A percentile compares a stretch with the other conserved stretches of the same genome.
Conservation (phyloP, 2,329 filamentous ascomycete species). For the Penicillium sp. region DNA sequence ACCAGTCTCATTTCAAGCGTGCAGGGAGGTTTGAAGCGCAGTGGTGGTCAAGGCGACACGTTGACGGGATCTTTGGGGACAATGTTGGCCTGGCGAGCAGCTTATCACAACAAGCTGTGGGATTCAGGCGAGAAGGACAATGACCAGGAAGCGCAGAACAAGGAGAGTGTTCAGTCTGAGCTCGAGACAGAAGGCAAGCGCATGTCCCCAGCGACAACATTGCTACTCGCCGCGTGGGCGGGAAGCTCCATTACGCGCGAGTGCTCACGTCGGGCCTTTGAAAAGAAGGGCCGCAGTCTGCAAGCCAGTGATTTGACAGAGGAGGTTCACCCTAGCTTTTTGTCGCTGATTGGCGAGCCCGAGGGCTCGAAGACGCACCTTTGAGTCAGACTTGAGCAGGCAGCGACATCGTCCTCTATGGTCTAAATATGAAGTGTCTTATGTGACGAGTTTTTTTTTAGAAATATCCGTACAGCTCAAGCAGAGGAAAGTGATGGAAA, state of each 20-base stretch:
- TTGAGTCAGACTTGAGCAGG: too few relatives aligned
- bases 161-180: slow-evolving; percentile 38
- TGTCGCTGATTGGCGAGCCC: slow-evolving; percentile 70
- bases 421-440: too few relatives aligned
- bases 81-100: slow-evolving; percentile 78
- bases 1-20: slow-evolving; percentile 71
- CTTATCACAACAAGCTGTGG: slow-evolving; percentile 82
- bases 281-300: slow-evolving; percentile 75
- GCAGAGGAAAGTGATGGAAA: too few relatives aligned
- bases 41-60: slow-evolving; percentile 92
- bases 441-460: too few relatives aligned
- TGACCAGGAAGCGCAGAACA: slow-evolving; percentile 28
- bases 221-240: slow-evolving; percentile 76
- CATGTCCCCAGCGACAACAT: slow-evolving; percentile 53
- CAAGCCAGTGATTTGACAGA: slow-evolving; percentile 92
- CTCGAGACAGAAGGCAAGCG: slow-evolving; percentile 46
- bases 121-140: slow-evolving; percentile 39
- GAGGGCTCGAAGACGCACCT: slow-evolving; percentile 39
- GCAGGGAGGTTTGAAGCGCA: slow-evolving; percentile 77
- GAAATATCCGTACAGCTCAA: too few relatives aligned
- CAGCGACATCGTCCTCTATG: too few relatives aligned
- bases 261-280: slow-evolving; percentile 80
- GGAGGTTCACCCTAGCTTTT: slow-evolving; percentile 76
- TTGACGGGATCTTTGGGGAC: slow-evolving; percentile 85
- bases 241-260: slow-evolving; percentile 85